Conservation (phyloP, 129 eudicot species). For the Flaveria ramosissima region DNA sequence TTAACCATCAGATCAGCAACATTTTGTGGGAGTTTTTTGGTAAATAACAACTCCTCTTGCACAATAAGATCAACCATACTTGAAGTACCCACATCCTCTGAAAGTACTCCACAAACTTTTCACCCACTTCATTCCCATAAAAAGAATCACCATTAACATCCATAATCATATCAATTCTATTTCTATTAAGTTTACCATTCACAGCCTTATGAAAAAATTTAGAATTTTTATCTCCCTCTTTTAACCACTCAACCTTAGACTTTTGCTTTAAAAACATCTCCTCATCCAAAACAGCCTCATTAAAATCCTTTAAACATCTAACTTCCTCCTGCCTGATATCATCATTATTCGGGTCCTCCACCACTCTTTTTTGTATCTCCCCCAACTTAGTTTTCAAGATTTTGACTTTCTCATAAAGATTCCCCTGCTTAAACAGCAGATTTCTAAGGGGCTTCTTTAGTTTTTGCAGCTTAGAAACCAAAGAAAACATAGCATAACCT, state of each 20-base stretch:
- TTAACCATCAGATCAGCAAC: background rate
- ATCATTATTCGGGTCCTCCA: background rate
- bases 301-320: background rate
- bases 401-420: background rate
- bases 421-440: background rate
- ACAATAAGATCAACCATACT: background rate
- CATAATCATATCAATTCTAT: too few relatives aligned
- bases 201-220: too few relatives aligned
- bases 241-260: too few relatives aligned
- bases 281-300: background rate
- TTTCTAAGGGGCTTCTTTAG: background rate
- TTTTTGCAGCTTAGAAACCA: background rate
- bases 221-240: too few relatives aligned
- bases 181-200: background rate
- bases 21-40: fast-evolving
- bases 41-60: fast-evolving
- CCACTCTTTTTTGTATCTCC: background rate
- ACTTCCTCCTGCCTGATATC: background rate
- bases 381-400: background rate
- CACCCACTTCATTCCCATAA: too few relatives aligned
- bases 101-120: too few relatives aligned
- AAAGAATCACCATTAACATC: too few relatives aligned
- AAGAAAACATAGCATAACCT: background rate
- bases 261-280: background rate
- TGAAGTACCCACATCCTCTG: too few relatives aligned